Conservation (phyloP, 2,329 filamentous ascomycete genomes). For the Dactylellina cionopaga region DNA sequence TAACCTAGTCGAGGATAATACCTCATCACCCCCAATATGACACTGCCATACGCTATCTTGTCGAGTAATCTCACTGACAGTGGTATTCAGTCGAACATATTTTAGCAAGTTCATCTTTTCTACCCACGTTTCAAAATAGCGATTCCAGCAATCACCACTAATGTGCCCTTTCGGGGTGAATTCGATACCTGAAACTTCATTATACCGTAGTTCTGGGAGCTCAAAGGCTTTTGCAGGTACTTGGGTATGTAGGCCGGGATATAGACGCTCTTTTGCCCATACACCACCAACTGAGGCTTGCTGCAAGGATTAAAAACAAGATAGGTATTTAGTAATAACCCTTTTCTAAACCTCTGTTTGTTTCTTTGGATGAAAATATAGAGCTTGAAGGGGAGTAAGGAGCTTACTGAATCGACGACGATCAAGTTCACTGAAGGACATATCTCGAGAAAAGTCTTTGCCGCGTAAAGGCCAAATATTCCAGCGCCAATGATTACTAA, state of each 20-base stretch:
- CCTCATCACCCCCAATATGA: constrained; percentile 4
- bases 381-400: neutral
- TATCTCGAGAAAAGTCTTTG: constrained; percentile 58
- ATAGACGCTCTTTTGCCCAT: constrained; percentile 62
- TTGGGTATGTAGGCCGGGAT: constrained; percentile 63
- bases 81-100: constrained; percentile 65
- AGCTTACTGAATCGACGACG: constrained; percentile 61
- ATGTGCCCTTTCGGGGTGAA: constrained; percentile 69
- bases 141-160: constrained; percentile 67
- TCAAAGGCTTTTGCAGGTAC: constrained; percentile 62
- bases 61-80: constrained; percentile 61
- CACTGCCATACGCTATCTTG: constrained; percentile 53
- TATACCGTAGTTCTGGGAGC: constrained; percentile 59
- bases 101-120: constrained; percentile 65
- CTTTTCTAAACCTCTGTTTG: neutral
- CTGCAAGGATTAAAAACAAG: neutral
- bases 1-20: constrained; percentile 63
- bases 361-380: neutral
- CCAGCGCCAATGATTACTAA: constrained; percentile 58
- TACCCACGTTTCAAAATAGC: constrained; percentile 69
- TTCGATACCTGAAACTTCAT: constrained; percentile 58
- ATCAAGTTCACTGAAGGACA: constrained; percentile 61
- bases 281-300: constrained; percentile 61
- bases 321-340: neutral
- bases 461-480: constrained; percentile 46